phyloP scores from a whole-genome alignment of 306 rosid species.

The Dalbergia oliveri region DNA sequence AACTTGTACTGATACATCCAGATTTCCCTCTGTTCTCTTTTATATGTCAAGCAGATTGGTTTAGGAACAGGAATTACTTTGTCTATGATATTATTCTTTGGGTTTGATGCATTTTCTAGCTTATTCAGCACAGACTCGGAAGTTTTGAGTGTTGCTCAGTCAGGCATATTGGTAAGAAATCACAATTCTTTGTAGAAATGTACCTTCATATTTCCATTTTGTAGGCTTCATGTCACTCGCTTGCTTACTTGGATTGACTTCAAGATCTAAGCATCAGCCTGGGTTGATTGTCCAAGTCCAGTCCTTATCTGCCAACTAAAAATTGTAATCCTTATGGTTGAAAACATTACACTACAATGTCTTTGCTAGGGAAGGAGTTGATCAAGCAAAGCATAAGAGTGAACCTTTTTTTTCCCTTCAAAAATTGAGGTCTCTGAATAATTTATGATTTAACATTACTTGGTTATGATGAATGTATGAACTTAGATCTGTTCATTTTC shows the following conservation, averaged over 20 bases:
- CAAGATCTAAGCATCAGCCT: not conserved
- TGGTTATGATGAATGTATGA: conserved; percentile 15
- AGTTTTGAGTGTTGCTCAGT: conserved; percentile 76
- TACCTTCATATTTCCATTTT: conserved; percentile 5
- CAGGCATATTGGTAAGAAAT: conserved; percentile 83
- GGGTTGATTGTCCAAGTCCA: not conserved
- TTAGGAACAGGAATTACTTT: conserved; percentile 68
- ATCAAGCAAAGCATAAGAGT: conserved; percentile 22
- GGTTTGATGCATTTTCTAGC: conserved; percentile 79
- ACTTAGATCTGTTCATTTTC: not conserved
- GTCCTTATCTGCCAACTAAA: conserved; percentile 8
- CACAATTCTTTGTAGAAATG: conserved; percentile 22
- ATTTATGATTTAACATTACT: conserved; percentile 17
- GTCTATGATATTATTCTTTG: conserved; percentile 72
- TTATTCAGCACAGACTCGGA: conserved; percentile 81
- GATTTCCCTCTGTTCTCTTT: conserved; percentile 41
- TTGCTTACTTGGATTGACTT: conserved; percentile 6
- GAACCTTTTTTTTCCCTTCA: not conserved
- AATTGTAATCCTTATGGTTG: conserved; percentile 10
- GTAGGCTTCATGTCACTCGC: not conserved
- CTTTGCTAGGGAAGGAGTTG: not conserved
- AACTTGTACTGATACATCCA: conserved; percentile 45
- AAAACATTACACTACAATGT: not conserved
- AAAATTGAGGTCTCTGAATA: not conserved
- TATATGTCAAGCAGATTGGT: conserved; percentile 72